Conservation (phyloP, 495 filamentous ascomycete genomes). For the Lepraria neglecta region DNA sequence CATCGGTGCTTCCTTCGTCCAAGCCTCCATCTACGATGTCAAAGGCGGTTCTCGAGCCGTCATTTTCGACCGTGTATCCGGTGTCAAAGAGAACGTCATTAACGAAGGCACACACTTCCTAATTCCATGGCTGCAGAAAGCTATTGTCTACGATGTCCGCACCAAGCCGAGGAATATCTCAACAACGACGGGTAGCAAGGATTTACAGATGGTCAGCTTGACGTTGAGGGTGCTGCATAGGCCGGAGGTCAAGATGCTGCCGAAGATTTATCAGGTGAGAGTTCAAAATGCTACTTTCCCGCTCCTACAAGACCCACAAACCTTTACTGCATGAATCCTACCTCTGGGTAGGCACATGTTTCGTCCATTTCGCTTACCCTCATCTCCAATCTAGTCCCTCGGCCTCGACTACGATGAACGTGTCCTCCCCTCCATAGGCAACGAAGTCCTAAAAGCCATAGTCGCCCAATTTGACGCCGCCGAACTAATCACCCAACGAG, state of each 20-base stretch:
- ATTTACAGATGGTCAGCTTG: slow-evolving; percentile 99
- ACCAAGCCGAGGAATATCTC: slow-evolving; percentile 95
- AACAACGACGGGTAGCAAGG: slow-evolving; percentile 98
- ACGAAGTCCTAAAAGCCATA: slow-evolving; percentile 99
- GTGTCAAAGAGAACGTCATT: slow-evolving; percentile 86
- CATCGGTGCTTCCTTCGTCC: slow-evolving; percentile 53
- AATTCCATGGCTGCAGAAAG: slow-evolving; percentile 89
- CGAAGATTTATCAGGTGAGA: slow-evolving; percentile 96
- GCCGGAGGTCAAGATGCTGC: slow-evolving; percentile 84
- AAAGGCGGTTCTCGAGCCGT: slow-evolving; percentile 88
- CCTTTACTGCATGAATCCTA: too few species aligned
- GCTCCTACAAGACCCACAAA: too few species aligned
- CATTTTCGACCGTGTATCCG: slow-evolving; percentile 92
- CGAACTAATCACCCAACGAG: slow-evolving; percentile 98
- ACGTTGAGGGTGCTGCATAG: slow-evolving; percentile 92
- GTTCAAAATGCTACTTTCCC: too few species aligned
- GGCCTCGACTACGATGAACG: slow-evolving; percentile 98
- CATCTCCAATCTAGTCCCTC: slow-evolving; percentile 47
- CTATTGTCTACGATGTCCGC: slow-evolving; percentile 94
- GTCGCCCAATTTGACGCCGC: slow-evolving; percentile 99
- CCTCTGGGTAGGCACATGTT: too few species aligned
- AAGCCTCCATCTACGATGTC: slow-evolving; percentile 91
- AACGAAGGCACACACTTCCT: slow-evolving; percentile 98
- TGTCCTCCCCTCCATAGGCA: slow-evolving; percentile 98
- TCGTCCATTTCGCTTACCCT: too few species aligned